Base-by-base conservation (phyloP, 2,329 filamentous ascomycete species). In the Penicillium sp. region DNA sequence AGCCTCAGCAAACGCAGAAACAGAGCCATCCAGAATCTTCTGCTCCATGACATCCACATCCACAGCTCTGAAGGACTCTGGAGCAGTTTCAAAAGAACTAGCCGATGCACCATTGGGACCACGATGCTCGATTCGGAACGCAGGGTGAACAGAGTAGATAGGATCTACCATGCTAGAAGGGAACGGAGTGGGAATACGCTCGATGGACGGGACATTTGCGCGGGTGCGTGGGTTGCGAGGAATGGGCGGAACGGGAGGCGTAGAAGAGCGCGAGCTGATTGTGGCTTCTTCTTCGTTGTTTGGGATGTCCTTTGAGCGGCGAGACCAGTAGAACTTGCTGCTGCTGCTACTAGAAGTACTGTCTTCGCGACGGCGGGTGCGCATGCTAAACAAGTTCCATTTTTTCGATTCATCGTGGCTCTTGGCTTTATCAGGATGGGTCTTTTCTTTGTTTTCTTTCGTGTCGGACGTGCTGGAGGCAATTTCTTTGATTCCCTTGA, bases 371-470 rank as follows among this genome's bases (percentile, higher is more conserved):
- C 52, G 56, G 21, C 59, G 60, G 19, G 19, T 21, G 24, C 62
- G 65, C 19, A 66, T 54, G 21, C 56, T 46, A 26, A 66, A 67
- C 16, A 63, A 22, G 39, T 49, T 46, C 60, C 60, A 56, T 56
- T 60, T 60, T 48, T 65, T 57, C 16, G 51, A 11, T 5, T 62
- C 59, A 3, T 62, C 57, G 19, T 22, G 37, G 26, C 13, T 54
- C 31, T 29, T 42, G 13, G 14, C 10, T 19, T 52, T 59, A 3
- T 35, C 26, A 0, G 7, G 19, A 19, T 21, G 19, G 10, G 29
- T n/a, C 21, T 57, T 58, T 13, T 58, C 52, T 26, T 54, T 52
- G 4, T n/a, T 16, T 21, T 54, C 50, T 3, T 16, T n/a, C 2
- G 27, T 11, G 7, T 52, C 49, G 6, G 49, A 31, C 13, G 44